Conservation (phyloP, 83 land plant genomes). For the Isoetes engelmannii region DNA sequence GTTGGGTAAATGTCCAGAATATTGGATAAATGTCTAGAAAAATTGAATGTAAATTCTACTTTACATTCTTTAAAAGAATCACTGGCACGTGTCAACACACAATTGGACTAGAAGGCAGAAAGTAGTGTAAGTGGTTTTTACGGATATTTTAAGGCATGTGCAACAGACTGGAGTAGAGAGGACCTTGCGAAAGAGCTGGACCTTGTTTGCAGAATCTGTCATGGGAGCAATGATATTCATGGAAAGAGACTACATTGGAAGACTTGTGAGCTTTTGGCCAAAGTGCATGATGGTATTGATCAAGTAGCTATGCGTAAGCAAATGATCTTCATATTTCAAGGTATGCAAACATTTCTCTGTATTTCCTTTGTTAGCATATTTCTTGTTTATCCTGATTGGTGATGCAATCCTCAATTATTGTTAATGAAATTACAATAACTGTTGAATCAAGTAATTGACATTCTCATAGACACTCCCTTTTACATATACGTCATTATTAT, state of each 20-base stretch:
- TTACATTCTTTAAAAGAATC: no score
- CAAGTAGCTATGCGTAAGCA: not conserved
- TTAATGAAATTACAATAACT: no score
- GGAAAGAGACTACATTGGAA: not conserved
- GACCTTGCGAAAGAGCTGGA: not conserved
- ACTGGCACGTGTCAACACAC: no score
- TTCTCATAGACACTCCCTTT: no score
- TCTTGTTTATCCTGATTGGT: not conserved
- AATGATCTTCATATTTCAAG: not conserved
- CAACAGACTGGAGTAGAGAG: constrained; percentile 1
- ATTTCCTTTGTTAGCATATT: not conserved
- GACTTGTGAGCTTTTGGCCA: not conserved
- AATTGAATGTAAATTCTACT: no score
- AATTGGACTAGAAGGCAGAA: no score
- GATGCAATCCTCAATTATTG: not conserved
- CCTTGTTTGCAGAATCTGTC: not conserved
- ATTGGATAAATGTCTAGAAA: no score
- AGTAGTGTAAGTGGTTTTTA: no score
- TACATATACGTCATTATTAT: no score
- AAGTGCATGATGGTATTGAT: not conserved
- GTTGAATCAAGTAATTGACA: no score
- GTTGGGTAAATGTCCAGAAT: no score
- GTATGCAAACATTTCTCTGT: not conserved
- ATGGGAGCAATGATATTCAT: not conserved
- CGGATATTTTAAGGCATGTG: constrained; percentile 6